Base-by-base conservation (phyloP, 176 grass and related monocot species). In the Dactylis glomerata region DNA sequence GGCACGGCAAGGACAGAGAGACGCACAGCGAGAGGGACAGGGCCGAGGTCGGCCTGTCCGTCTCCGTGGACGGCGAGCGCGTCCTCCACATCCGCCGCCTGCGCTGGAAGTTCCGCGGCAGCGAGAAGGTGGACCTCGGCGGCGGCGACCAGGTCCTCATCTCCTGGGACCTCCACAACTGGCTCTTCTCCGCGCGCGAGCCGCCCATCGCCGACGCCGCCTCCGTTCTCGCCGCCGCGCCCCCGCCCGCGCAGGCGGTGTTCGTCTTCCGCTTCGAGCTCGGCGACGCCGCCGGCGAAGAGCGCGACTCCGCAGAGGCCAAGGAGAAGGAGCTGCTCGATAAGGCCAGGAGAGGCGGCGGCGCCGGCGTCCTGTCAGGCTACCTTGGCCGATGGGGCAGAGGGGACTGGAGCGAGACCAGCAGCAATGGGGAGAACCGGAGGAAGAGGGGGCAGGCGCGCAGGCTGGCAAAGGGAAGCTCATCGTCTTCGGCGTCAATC, bases 81-180 rank as follows among this genome's bases (percentile, higher is more conserved):
- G 75, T 98, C 38, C 85, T 95, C 72, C 93, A 91, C 72, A 77
- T 95, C 42, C 91, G 89, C 11, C 91, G 91, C 59, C 72, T 98
- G 75, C 89, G 91, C 32, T 95, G 96, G 96, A 98, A 95, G 86
- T 98, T 98, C 83, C 89, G 96, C 17, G 96, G 96, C 38, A 90
- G 87, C 47, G 93, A 98, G 72, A 95, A 64, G 87, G 85, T 98
- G 15, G 89, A 95, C 44, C 81, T 92, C 69, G 89, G 90, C 65
- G 82, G 87, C 41, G 91, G 89, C 46, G 73, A 84, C 61, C 82
- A 68, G 13, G 90, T 95, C 46, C 96, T 84, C 49, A 78, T 98
- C 81, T 95, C 96, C 10, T 98, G 96, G 96, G 91, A 98, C 83
- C 83, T 98, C 34, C 89, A 98, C 67, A 89, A 95, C 76, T 98